phyloP scores from a whole-genome alignment of 257 asterid species.

The Ballota nigra region DNA sequence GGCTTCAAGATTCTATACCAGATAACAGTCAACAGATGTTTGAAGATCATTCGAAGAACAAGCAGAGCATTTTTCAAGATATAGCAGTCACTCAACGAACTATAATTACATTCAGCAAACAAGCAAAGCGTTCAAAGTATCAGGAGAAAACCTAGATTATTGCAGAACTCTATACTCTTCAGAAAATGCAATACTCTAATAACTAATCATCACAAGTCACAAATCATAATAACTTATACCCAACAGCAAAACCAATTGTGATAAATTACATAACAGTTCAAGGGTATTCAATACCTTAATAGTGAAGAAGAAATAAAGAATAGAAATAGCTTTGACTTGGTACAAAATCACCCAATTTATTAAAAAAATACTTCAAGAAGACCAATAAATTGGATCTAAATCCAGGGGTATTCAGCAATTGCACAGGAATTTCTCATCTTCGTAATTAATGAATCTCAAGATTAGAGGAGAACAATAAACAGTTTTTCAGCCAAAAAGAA shows the following conservation, averaged over 20 bases:
- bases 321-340: background rate
- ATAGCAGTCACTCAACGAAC: background rate
- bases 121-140: background rate
- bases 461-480: background rate
- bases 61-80: background rate
- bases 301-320: background rate
- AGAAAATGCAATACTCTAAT: background rate
- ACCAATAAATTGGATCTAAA: background rate
- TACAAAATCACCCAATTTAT: background rate
- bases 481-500: background rate
- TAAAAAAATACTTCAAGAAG: background rate
- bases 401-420: constrained; percentile 1
- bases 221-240: background rate
- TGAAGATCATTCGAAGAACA: background rate
- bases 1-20: background rate
- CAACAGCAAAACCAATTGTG: background rate
- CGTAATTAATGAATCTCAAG: too few species aligned
- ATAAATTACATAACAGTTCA: background rate
- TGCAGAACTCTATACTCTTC: background rate
- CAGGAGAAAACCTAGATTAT: background rate
- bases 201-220: constrained; percentile 3
- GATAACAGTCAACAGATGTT: background rate
- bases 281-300: background rate
- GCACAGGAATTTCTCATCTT: background rate
- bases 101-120: background rate